A percentile compares a stretch with the other conserved stretches of the same genome.
Evolutionary conservation across 2,329 filamentous ascomycete species (phyloP).

Genomic region (Emmonsiellopsis sp.): DNA sequence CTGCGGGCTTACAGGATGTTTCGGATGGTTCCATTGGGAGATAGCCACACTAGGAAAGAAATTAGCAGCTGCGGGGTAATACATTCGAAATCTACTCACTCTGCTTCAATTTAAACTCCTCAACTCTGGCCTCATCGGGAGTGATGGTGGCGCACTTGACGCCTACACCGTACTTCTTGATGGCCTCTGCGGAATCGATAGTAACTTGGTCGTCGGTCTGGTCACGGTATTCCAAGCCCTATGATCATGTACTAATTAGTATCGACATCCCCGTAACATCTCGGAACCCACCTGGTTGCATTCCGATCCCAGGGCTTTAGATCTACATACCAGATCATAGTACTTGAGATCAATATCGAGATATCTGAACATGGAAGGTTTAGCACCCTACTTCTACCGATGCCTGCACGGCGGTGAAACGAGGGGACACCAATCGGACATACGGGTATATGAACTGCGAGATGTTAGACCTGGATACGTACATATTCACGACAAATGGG

Average conservation of each 20-base stretch:
- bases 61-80: conserved; percentile 14
- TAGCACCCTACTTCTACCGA: conserved; percentile 3
- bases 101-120: conserved; percentile 98
- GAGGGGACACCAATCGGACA: conserved; percentile 14
- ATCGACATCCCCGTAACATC: not conserved
- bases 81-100: conserved; percentile 47
- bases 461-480: not conserved
- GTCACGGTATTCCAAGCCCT: conserved; percentile 86
- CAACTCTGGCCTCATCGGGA: conserved; percentile 87
- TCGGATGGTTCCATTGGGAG: conserved; percentile 80
- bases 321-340: conserved; percentile 61
- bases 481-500: conserved; percentile 6
- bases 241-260: conserved; percentile 6
- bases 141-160: conserved; percentile 99
- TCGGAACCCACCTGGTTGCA: not conserved
- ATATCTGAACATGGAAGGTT: conserved; percentile 42
- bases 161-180: conserved; percentile 97
- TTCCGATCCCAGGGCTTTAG: too few relatives aligned
- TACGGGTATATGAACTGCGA: conserved; percentile 73
- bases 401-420: conserved; percentile 2
- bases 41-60: conserved; percentile 72
- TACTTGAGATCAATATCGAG: conserved; percentile 98
- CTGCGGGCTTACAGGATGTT: conserved; percentile 47
- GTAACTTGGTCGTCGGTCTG: conserved; percentile 96
- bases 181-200: conserved; percentile 86